Evolutionary conservation across 1,284 basidiomycete genomes (phyloP).

Genomic region (Ganoderma lucidum): DNA sequence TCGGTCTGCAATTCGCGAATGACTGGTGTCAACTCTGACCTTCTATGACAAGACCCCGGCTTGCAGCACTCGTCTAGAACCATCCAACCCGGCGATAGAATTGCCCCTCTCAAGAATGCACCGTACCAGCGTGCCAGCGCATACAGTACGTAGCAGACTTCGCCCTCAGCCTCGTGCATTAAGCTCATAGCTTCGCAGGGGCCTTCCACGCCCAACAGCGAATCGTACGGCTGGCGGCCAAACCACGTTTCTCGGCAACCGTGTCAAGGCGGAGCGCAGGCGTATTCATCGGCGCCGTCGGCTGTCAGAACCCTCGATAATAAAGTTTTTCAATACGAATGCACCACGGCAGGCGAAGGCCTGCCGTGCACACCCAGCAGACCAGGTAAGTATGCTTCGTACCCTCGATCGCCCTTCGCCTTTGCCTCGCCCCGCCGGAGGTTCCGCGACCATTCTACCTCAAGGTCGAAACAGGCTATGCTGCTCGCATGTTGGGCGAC

Average conservation of each 20-base stretch:
- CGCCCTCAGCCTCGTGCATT: not conserved
- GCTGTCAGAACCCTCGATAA: not conserved
- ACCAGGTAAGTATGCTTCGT: not conserved
- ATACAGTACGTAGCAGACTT: not conserved
- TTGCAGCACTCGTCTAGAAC: not conserved
- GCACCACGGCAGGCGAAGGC: not conserved
- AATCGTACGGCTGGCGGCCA: not conserved
- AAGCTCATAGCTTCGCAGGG: not conserved
- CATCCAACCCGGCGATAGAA: not conserved
- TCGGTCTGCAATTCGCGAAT: not conserved
- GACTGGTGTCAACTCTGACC: not conserved
- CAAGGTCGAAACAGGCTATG: not conserved
- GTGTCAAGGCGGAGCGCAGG: not conserved
- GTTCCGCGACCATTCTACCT: not conserved
- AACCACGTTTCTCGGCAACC: not conserved
- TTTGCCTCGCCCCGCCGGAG: not conserved
- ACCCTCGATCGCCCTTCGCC: constrained; percentile 6
- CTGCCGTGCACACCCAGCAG: not conserved
- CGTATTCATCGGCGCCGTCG: not conserved
- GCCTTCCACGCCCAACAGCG: not conserved
- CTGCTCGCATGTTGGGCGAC: not conserved
- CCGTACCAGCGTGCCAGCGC: not conserved
- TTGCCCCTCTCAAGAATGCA: not conserved
- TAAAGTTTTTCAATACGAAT: not conserved
- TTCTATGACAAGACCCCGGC: not conserved